Base-by-base conservation (phyloP, 2,329 filamentous ascomycete species). In the Thermothelomyces thermophilus region DNA sequence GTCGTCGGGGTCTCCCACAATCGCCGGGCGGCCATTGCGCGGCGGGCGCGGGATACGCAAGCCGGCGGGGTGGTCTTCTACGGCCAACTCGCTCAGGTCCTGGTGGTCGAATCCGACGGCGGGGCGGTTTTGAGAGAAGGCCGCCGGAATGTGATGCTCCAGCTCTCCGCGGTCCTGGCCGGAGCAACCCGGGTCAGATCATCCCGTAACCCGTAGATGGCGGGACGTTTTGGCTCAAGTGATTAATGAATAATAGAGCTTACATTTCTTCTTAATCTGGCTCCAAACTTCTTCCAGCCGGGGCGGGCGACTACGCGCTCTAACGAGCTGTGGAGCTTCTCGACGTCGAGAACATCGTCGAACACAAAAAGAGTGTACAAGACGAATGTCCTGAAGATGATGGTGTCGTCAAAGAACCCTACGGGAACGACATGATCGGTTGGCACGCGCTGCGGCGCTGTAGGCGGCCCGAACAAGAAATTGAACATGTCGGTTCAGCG, bases 41-140 rank as follows among this genome's bases (percentile, higher is more conserved):
- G 30, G 30, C 6, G 55, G 49, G 16, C 46, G 46, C n/a, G 69
- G 67, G 14, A 72, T 56, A 20, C 55, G 48, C 6, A 60, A 60
- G 4, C 62, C 68, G 2, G 69, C 24, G 0, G 67, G 63, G 54
- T 74, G 68, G 8, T 70, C 59, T 5, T 52, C 43, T 31, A 9
- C 11, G 6, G 69, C 60, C 8, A 50, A 41, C 5, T 63, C 62
- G 19, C 65, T 59, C 51, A 68, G 61, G 17, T 56, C 46, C 3
- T 57, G 60, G 33, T 68, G 67, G 10, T 64, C 63, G 56, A 62
- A 73, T 14, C 57, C 56, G 16, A 73, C 14, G 5, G 31, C 31
- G 58, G 0, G 64, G 62, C 1, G 66, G 70, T 2, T 70, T 63
- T 3, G 64, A 4, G 59, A 64, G 57, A 68, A 74, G 22, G 58